Percentiles rank a stretch among this genome's conserved stretches.
phyloP scores from a whole-genome alignment of 2,329 filamentous ascomycete genomes.

The Trichophaea hybrida region DNA sequence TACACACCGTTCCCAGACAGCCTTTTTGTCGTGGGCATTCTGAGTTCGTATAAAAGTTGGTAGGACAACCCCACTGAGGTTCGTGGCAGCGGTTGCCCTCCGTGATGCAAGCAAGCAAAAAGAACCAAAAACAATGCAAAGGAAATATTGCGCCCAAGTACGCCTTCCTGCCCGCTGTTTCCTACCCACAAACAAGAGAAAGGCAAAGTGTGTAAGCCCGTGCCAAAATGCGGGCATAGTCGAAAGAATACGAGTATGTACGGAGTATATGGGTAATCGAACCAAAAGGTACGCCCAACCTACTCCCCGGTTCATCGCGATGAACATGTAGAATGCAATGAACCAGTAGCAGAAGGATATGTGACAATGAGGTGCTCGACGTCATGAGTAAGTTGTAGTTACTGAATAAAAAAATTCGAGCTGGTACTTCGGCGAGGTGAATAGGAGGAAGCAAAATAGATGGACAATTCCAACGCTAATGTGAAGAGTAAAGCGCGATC shows the following conservation, averaged over 20 bases:
- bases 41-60: neutral
- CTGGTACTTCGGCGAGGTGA: constrained; percentile 1
- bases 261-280: constrained; percentile 6
- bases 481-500: constrained; percentile 7
- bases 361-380: neutral
- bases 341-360: neutral
- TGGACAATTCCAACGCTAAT: constrained; percentile 11
- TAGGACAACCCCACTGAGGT: neutral
- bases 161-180: constrained; percentile 6
- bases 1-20: too few relatives aligned
- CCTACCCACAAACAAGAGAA: constrained; percentile 7
- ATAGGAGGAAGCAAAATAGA: constrained; percentile 9
- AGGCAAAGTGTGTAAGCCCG: constrained; percentile 6
- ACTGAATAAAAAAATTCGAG: constrained; percentile 11
- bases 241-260: constrained; percentile 7
- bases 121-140: neutral
- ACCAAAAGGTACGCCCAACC: constrained; percentile 3
- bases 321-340: neutral
- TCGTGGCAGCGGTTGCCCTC: neutral
- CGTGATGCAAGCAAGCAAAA: neutral
- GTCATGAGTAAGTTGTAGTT: constrained; percentile 9
- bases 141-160: constrained; percentile 11
- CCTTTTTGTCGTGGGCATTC: too few relatives aligned
- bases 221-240: constrained; percentile 7
- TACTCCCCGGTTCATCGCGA: neutral